Evolutionary conservation across 2,329 filamentous ascomycete species (phyloP).

Genomic region (Colletotrichum lini): DNA sequence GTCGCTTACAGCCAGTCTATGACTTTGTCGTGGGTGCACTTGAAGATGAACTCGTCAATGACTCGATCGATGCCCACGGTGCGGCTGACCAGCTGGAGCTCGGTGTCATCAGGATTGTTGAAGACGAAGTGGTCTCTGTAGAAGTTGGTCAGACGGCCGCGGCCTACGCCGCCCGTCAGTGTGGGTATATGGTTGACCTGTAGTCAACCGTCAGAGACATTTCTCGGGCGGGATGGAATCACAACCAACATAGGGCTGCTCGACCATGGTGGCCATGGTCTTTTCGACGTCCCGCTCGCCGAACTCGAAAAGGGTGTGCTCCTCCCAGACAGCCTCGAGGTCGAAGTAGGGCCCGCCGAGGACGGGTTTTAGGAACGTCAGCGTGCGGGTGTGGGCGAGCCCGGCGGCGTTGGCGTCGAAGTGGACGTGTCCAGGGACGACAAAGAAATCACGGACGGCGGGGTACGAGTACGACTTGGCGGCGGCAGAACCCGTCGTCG

Average conservation of each 20-base stretch:
- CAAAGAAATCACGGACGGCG: slow-evolving; percentile 56
- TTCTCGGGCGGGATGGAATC: neutral
- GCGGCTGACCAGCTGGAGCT: slow-evolving; percentile 78
- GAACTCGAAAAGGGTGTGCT: slow-evolving; percentile 82
- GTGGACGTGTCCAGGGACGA: slow-evolving; percentile 62
- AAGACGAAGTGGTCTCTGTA: slow-evolving; percentile 84
- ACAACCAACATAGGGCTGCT: slow-evolving; percentile 79
- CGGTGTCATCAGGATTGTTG: slow-evolving; percentile 77
- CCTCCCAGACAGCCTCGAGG: slow-evolving; percentile 84
- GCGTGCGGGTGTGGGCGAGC: slow-evolving; percentile 75
- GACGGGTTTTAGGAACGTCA: slow-evolving; percentile 75
- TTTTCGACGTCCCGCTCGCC: slow-evolving; percentile 76
- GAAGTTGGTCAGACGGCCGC: slow-evolving; percentile 73
- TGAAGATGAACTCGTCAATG: slow-evolving; percentile 79
- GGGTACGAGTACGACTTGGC: slow-evolving; percentile 58
- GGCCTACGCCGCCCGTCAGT: slow-evolving; percentile 79
- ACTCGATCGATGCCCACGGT: slow-evolving; percentile 81
- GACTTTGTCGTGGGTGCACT: slow-evolving; percentile 73
- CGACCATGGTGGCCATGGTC: slow-evolving; percentile 87
- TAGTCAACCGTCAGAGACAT: neutral
- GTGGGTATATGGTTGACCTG: slow-evolving; percentile 45
- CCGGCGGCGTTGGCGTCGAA: slow-evolving; percentile 70
- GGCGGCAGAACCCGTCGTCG: neutral
- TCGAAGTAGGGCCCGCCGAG: slow-evolving; percentile 78
- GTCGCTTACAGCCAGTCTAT: slow-evolving; percentile 77